Evolutionary conservation across 2,329 filamentous ascomycete genomes (phyloP), one percentile per base, ranked within the genome.

Genomic region (Thelonectria rubi): DNA sequence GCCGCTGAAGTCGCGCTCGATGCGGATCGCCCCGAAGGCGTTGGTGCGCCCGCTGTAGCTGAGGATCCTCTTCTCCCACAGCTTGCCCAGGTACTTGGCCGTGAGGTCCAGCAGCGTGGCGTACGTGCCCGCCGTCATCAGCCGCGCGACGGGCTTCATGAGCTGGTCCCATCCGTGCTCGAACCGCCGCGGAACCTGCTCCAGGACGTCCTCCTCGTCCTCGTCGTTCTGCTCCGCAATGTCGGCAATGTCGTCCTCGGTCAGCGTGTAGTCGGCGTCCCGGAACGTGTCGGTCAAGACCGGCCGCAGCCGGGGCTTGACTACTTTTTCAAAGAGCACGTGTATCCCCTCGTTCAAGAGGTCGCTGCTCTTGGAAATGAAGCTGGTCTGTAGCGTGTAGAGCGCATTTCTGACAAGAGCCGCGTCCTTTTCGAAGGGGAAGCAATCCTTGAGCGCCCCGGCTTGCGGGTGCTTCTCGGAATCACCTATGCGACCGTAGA

Each of bases 221-320:
- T 85, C 81, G 20, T 85, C 84, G 59, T 83, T 81, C 60, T 84
- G 80, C 46, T 80, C 79, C 8, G 84, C 84, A 7, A 84, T 75
- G 24, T 88, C 86, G 10, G 79, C 79, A 12, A 89, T 75, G 55
- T 90, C 87, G 43, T 88, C 84, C 63, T 89, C 85, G 1, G 83
- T 83, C 3, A 92, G 81, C 9, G 87, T 84, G 78, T 99, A 99
- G 77, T 97, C 93, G 20, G 92, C 87, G 71, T 98, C 94, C 45
- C 94, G 90, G 83, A 98, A 98, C 0, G 93, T 89, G 60, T 99
- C 94, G 17, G 88, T 86, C 11, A 99, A 83, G 3, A 97, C 89
- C 0, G 93, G 92, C 0, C 94, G 89, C 14, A 99, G 83, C 11
- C 94, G 91, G 2, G 89, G 87, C 73, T 94, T 94, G 70, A 97